Conservation (phyloP, 257 asterid genomes). For the Solanum ossicruentum region DNA sequence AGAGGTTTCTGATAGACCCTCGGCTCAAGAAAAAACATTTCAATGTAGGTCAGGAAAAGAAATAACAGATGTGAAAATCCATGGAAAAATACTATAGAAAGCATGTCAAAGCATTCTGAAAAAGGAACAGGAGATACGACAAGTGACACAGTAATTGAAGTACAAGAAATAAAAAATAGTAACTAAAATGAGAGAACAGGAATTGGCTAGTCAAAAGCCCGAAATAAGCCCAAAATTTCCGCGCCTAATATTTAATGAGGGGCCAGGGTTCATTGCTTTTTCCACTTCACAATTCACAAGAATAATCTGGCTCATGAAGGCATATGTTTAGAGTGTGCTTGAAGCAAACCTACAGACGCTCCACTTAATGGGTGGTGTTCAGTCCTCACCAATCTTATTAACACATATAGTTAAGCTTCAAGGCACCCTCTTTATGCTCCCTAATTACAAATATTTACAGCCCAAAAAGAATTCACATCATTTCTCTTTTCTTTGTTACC, state of each 20-base stretch:
- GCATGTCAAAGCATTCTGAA: background rate
- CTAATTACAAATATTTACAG: background rate
- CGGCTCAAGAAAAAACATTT: background rate
- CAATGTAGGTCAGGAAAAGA: background rate
- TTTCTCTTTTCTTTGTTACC: background rate
- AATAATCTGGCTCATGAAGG: background rate
- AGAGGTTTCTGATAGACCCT: background rate
- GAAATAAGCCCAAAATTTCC: background rate
- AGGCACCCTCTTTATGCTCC: background rate
- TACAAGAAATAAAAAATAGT: background rate
- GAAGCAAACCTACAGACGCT: background rate
- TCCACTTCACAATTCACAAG: background rate
- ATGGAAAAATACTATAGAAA: background rate
- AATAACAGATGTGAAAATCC: background rate
- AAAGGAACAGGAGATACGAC: background rate
- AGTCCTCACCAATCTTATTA: background rate
- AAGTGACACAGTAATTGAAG: background rate
- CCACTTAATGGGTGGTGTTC: background rate
- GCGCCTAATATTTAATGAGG: background rate
- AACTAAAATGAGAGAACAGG: background rate
- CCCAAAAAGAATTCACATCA: background rate
- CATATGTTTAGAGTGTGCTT: background rate
- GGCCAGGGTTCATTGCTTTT: background rate
- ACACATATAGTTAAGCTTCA: background rate
- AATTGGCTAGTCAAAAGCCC: background rate